A percentile compares a stretch with the other conserved stretches of the same genome.
These are phyloP conservation scores for Talaromyces sp. DNA, from an alignment of 2,329 filamentous ascomycete genomes.

Conservation along the genomic window DNA sequence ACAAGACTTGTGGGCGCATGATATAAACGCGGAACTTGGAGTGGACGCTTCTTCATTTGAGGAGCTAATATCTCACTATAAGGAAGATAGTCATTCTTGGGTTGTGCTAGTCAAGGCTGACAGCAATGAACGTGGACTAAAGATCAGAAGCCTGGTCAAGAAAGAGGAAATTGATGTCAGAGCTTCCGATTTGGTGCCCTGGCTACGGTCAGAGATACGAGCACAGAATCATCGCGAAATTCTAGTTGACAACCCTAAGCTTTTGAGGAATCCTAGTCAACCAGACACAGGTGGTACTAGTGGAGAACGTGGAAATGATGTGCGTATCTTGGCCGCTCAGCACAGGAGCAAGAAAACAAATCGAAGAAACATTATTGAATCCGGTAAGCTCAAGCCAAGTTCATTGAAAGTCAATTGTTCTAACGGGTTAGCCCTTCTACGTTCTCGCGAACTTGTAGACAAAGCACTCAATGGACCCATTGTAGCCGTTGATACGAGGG, in stretches of 20 bases:
- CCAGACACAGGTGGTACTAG: slow-evolving; percentile 33
- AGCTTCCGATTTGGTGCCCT: slow-evolving; percentile 68
- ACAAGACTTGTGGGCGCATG: slow-evolving; percentile 73
- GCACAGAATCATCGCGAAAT: slow-evolving; percentile 67
- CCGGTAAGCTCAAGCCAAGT: slow-evolving; percentile 57
- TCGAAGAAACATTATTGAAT: slow-evolving; percentile 78
- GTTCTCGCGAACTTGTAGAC: slow-evolving; percentile 61
- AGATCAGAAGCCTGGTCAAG: slow-evolving; percentile 72
- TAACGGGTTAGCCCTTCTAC: slow-evolving; percentile 46
- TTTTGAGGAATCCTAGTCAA: slow-evolving; percentile 40
- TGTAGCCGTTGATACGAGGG: slow-evolving; percentile 81
- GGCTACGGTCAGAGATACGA: slow-evolving; percentile 77
- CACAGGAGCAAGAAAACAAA: slow-evolving; percentile 91
- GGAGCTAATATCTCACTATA: slow-evolving; percentile 63
- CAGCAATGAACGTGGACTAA: slow-evolving; percentile 58
- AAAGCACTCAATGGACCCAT: slow-evolving; percentile 75
- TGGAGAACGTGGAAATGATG: slow-evolving; percentile 62
- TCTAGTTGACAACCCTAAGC: slow-evolving; percentile 42
- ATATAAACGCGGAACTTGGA: slow-evolving; percentile 84
- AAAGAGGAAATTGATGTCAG: slow-evolving; percentile 81
- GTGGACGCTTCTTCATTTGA: slow-evolving; percentile 74
- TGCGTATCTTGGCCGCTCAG: slow-evolving; percentile 78
- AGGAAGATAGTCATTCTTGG: slow-evolving; percentile 80
- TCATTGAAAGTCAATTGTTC: slow-evolving; percentile 1
- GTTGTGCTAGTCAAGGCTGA: slow-evolving; percentile 78